These are phyloP conservation scores for Achaetomium macrosporum DNA, from an alignment of 2,329 filamentous ascomycete species.

Conservation along the genomic window DNA sequence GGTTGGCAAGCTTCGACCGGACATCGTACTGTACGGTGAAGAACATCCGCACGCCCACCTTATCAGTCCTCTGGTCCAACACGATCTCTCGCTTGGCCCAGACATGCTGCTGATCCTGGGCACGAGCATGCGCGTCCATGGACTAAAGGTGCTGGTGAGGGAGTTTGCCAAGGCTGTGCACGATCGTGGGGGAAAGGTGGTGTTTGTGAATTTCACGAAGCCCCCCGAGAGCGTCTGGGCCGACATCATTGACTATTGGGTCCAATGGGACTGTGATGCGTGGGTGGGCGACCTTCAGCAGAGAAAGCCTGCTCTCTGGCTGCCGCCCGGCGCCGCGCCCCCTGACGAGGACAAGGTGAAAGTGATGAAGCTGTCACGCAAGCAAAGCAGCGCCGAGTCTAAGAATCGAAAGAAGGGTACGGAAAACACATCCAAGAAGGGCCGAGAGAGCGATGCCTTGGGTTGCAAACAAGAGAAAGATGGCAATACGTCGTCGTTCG, in stretches of 20 bases:
- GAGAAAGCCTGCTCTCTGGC: conserved; percentile 55
- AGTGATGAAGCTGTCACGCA: conserved; percentile 27
- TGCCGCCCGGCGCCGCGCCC: conserved; percentile 38
- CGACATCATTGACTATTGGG: conserved; percentile 67
- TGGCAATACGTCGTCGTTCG: background rate
- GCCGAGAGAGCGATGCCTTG: conserved; percentile 25
- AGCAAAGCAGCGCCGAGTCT: conserved; percentile 15
- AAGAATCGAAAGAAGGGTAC: conserved; percentile 15
- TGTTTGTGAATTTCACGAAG: conserved; percentile 69
- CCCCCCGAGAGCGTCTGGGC: conserved; percentile 67
- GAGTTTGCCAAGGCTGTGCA: conserved; percentile 69
- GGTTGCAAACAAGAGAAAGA: conserved; percentile 20
- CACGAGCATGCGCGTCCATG: conserved; percentile 65
- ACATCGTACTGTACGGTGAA: conserved; percentile 70
- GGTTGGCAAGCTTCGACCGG: conserved; percentile 62
- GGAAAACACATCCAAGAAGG: conserved; percentile 18
- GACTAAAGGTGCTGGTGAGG: conserved; percentile 62
- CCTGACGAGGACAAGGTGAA: conserved; percentile 39
- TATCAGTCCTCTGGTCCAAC: conserved; percentile 62
- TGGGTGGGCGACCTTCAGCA: conserved; percentile 61
- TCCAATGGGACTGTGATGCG: conserved; percentile 68
- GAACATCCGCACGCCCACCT: conserved; percentile 64
- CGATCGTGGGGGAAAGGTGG: conserved; percentile 59
- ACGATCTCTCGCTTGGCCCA: conserved; percentile 58
- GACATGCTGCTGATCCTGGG: conserved; percentile 66